These are phyloP conservation scores for Ceratocystis papillata DNA, from an alignment of 2,329 filamentous ascomycete species.

Conservation along the genomic window DNA sequence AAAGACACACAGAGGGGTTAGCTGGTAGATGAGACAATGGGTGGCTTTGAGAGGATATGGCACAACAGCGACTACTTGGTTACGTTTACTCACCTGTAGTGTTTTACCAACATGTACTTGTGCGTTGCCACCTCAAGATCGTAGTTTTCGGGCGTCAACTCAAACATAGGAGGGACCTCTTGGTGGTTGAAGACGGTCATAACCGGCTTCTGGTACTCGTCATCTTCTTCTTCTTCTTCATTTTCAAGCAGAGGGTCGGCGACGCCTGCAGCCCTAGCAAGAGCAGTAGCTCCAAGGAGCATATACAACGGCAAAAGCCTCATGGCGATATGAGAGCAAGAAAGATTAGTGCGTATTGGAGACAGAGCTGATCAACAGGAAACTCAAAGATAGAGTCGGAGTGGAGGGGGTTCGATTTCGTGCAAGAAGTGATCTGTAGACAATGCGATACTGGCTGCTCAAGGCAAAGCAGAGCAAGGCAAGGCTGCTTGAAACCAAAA, in stretches of 20 bases:
- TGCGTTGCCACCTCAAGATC: slow-evolving; percentile 44
- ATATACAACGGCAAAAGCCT: slow-evolving; percentile 38
- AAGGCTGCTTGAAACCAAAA: slow-evolving; percentile 10
- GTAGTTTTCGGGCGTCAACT: slow-evolving; percentile 49
- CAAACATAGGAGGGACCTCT: slow-evolving; percentile 53
- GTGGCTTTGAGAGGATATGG: neutral
- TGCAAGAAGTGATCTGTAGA: neutral
- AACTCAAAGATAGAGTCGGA: neutral
- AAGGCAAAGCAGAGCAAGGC: no score
- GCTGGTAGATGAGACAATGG: neutral
- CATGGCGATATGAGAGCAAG: slow-evolving; percentile 32
- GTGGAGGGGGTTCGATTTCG: neutral
- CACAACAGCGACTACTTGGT: no score
- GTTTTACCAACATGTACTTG: slow-evolving; percentile 49
- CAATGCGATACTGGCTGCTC: neutral
- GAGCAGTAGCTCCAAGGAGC: slow-evolving; percentile 38
- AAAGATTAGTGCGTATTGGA: neutral
- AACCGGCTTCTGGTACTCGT: slow-evolving; percentile 25
- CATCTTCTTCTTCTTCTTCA: slow-evolving; percentile 30
- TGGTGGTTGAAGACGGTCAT: slow-evolving; percentile 55
- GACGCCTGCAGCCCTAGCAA: slow-evolving; percentile 30
- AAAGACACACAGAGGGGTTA: slow-evolving; percentile 26
- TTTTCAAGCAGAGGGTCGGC: slow-evolving; percentile 29
- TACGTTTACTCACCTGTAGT: slow-evolving; percentile 49
- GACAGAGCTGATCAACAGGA: no score